These are phyloP conservation scores for Leccinum longicurvipes DNA, from an alignment of 768 basidiomycete genomes.

Conservation along the genomic window DNA sequence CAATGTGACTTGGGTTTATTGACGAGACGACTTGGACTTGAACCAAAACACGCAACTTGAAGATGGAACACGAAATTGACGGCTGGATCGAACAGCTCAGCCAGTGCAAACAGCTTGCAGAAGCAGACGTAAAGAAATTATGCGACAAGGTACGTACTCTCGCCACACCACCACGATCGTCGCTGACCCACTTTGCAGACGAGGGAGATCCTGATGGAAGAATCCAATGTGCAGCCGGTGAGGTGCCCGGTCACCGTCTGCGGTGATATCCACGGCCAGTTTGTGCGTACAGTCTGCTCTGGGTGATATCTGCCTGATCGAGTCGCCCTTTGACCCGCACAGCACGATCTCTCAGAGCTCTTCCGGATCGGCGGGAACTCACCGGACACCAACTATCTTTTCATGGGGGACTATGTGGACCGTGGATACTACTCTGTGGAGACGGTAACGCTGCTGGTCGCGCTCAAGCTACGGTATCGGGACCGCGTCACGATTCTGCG, in stretches of 20 bases:
- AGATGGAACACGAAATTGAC: conserved; percentile 78
- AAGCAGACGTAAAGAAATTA: conserved; percentile 93
- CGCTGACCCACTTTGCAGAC: conserved; percentile 52
- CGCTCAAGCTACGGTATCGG: conserved; percentile 95
- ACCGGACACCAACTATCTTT: conserved; percentile 98
- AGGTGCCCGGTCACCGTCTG: conserved; percentile 99
- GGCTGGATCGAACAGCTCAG: conserved; percentile 95
- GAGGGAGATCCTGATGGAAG: conserved; percentile 97
- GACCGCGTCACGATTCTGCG: conserved; percentile 97
- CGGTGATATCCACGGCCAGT: conserved; percentile 99
- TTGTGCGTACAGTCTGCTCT: conserved; percentile 64
- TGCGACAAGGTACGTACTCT: conserved; percentile 84
- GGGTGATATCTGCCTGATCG: conserved; percentile 26
- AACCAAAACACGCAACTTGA: conserved; percentile 7
- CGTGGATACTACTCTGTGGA: conserved; percentile 99
- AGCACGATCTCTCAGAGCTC: conserved; percentile 99
- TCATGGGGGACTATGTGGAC: conserved; percentile 99
- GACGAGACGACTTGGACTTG: conserved; percentile 13
- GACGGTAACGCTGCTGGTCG: conserved; percentile 95
- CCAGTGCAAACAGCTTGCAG: conserved; percentile 95
- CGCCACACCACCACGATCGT: conserved; percentile 7
- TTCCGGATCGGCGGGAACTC: conserved; percentile 99
- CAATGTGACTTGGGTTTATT: conserved; percentile 26
- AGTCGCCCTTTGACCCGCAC: conserved; percentile 20
- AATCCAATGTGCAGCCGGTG: conserved; percentile 98